Evolutionary conservation across 768 basidiomycete species (phyloP), one percentile per base, ranked within the genome.

Genomic region (Suillus occidentalis): DNA sequence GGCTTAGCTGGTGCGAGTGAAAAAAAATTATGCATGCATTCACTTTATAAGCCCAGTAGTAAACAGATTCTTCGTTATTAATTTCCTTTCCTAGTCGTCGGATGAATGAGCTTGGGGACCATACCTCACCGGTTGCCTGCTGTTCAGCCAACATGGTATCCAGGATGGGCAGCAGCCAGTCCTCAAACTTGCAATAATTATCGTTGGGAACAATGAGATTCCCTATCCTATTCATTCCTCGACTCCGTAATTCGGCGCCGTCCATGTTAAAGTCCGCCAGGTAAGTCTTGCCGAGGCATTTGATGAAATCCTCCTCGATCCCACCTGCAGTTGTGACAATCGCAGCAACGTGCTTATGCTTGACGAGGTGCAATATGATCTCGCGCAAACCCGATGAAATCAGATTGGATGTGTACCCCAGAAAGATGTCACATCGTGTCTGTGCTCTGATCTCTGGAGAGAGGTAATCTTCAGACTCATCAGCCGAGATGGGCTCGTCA

Each of bases 11-110:
- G 59, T 65, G 40, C 45, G n/a, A 40, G 57, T 20, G 25, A 22
- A 28, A 59, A n/a, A 42, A 47, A 64, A 61, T 73, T 70, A 70
- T 63, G 52, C 37, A 66, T 70, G 60, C 72, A 79, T 86, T 84
- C 79, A 97, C 97, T 87, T 97, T 99, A 75, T 95, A 97, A 45
- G 96, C 96, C 97, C 97, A 99, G 75, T 99, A 98, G 73, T 99
- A 97, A 64, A 99, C 94, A 65, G 95, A 97, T 72, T 95, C 92
- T 79, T 98, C 97, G 75, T 98, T 89, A 75, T 97, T 83, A 65
- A 99, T 99, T 78, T 99, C 97, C 76, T 95, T 95, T 36, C 97
- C 97, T n/a, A 99, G 80, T 62, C 97, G 81, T 34, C 84, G 85
- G 70, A 99, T 97, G 74, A 99, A 95, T 16, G 87, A 84, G 73